Conservation (phyloP, 2,329 filamentous ascomycete genomes). For the Exserohilum rostratum region DNA sequence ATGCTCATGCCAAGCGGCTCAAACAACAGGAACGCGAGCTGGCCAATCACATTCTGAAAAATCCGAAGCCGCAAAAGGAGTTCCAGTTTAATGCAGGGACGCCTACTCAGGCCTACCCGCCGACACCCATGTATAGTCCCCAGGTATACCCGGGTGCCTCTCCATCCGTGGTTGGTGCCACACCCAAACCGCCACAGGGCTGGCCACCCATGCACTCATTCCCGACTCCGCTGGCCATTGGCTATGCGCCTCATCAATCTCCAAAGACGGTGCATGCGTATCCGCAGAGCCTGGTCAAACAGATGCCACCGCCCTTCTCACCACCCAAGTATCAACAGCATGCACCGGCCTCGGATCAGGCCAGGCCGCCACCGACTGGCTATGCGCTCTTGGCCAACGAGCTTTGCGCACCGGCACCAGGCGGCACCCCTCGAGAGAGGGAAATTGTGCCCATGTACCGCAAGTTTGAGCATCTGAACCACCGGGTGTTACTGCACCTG, state of each 20-base stretch:
- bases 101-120: conserved; percentile 29
- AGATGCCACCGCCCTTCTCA: conserved; percentile 25
- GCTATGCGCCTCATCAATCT: conserved; percentile 31
- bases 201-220: conserved; percentile 34
- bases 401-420: conserved; percentile 36
- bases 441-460: conserved; percentile 71
- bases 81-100: conserved; percentile 36
- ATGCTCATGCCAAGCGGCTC: conserved; percentile 36
- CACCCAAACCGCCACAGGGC: conserved; percentile 24
- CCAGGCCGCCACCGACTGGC: conserved; percentile 41
- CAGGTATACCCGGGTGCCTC: conserved; percentile 34
- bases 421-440: conserved; percentile 14
- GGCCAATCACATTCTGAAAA: conserved; percentile 44
- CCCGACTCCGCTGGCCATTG: conserved; percentile 33
- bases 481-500: conserved; percentile 79
- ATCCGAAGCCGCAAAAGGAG: conserved; percentile 43
- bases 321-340: conserved; percentile 20
- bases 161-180: conserved; percentile 27
- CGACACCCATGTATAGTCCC: conserved; percentile 40
- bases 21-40: conserved; percentile 42
- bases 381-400: conserved; percentile 49
- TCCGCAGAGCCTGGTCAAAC: conserved; percentile 23
- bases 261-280: conserved; percentile 28
- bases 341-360: conserved; percentile 22
- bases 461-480: conserved; percentile 80